phyloP scores from a whole-genome alignment of 768 basidiomycete species.

The Galerina sulciceps region DNA sequence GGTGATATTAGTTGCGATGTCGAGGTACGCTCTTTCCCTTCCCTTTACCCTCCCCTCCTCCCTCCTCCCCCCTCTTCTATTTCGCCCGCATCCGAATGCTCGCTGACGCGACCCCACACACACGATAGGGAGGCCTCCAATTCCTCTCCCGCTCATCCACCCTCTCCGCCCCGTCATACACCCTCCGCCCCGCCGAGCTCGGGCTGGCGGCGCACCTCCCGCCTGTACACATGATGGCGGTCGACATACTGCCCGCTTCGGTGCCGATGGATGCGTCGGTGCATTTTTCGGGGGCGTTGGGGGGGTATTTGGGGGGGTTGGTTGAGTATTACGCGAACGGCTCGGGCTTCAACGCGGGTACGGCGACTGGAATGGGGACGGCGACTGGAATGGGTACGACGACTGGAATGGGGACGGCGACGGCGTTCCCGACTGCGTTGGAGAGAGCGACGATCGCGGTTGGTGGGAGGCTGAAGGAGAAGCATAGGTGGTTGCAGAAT shows the following conservation, averaged over 20 bases:
- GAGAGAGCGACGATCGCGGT: conserved; percentile 73
- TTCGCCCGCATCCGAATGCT: not conserved
- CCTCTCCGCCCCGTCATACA: conserved; percentile 75
- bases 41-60: not conserved
- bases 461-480: conserved; percentile 54
- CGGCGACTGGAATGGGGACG: too few relatives aligned
- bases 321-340: conserved; percentile 40
- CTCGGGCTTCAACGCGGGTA: too few relatives aligned
- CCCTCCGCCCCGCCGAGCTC: too few relatives aligned
- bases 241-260: conserved; percentile 89
- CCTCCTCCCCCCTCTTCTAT: not conserved
- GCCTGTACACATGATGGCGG: conserved; percentile 79
- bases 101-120: too few relatives aligned
- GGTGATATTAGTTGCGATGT: conserved; percentile 92
- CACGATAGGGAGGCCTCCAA: conserved; percentile 77
- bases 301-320: conserved; percentile 69
- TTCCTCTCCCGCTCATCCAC: conserved; percentile 82
- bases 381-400: too few relatives aligned
- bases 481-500: conserved; percentile 62
- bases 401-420: too few relatives aligned
- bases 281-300: conserved; percentile 70
- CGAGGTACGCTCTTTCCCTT: conserved; percentile 44
- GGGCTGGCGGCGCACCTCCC: conserved; percentile 49
- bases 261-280: conserved; percentile 81
- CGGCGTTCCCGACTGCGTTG: conserved; percentile 46